Evolutionary conservation across 768 basidiomycete genomes (phyloP).

Genomic region (Suillus sp.): DNA sequence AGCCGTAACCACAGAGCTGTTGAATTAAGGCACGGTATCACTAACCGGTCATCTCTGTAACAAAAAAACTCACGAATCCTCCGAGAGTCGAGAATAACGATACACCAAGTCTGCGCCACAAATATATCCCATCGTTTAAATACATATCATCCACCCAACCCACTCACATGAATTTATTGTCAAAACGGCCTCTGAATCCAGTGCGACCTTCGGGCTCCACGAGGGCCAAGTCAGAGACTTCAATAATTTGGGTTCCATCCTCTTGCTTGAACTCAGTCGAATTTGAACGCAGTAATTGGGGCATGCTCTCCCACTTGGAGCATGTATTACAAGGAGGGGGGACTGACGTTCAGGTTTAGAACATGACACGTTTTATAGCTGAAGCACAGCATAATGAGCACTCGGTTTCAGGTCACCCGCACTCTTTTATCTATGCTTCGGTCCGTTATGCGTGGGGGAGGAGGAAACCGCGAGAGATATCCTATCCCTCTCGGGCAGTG

Average conservation of each 20-base stretch:
- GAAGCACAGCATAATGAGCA: neutral
- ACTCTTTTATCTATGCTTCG: neutral
- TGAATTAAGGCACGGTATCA: neutral
- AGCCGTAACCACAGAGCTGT: slow-evolving; percentile 37
- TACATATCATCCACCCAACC: neutral
- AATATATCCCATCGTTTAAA: slow-evolving; percentile 5
- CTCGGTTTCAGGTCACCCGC: neutral
- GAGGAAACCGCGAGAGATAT: neutral
- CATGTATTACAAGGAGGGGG: neutral
- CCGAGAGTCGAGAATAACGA: slow-evolving; percentile 35
- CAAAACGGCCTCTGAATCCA: slow-evolving; percentile 31
- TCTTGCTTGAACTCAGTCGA: neutral
- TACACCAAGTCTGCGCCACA: slow-evolving; percentile 28
- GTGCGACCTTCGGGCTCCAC: slow-evolving; percentile 22
- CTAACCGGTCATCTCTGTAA: slow-evolving; percentile 1
- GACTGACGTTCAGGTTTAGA: neutral
- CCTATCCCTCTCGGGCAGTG: neutral
- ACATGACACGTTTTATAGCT: neutral
- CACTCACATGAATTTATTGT: slow-evolving; percentile 32
- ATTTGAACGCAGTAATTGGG: neutral
- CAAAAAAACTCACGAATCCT: slow-evolving; percentile 30
- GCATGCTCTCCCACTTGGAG: neutral
- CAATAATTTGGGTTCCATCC: neutral
- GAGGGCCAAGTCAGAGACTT: slow-evolving; percentile 16
- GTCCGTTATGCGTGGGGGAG: neutral